phyloP scores from a whole-genome alignment of 371 early-diverging fungal genomes.

The Rhizopus microsporus region DNA sequence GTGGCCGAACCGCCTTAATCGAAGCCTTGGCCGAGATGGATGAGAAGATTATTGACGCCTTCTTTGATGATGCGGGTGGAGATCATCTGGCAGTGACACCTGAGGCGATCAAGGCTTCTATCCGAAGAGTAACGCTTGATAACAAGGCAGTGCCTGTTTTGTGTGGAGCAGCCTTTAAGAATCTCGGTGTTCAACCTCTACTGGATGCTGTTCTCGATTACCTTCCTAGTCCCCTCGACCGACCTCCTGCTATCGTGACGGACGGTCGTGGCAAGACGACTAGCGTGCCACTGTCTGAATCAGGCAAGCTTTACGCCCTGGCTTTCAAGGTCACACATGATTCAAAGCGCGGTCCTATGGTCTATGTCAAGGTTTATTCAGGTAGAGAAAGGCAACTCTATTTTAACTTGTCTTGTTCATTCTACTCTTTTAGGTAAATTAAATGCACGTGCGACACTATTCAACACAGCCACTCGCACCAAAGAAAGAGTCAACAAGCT shows the following conservation, averaged over 20 bases:
- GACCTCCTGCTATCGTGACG: constrained; percentile 65
- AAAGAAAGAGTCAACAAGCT: constrained; percentile 88
- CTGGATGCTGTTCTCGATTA: constrained; percentile 89
- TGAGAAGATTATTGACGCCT: constrained; percentile 80
- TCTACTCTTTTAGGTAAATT: constrained; percentile 46
- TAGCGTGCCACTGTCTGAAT: constrained; percentile 43
- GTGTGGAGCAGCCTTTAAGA: constrained; percentile 88
- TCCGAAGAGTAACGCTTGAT: constrained; percentile 72
- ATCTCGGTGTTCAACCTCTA: constrained; percentile 91
- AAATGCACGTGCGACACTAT: constrained; percentile 65
- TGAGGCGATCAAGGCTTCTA: constrained; percentile 61
- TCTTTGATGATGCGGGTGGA: constrained; percentile 67
- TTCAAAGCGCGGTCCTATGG: constrained; percentile 81
- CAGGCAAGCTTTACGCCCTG: constrained; percentile 74
- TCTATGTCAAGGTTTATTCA: constrained; percentile 93
- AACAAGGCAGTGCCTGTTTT: constrained; percentile 83
- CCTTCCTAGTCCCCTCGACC: constrained; percentile 80
- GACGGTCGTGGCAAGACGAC: constrained; percentile 35
- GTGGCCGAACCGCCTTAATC: constrained; percentile 69
- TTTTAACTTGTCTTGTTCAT: not conserved
- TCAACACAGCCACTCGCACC: constrained; percentile 62
- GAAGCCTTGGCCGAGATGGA: constrained; percentile 88
- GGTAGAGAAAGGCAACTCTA: constrained; percentile 45
- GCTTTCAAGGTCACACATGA: constrained; percentile 95
- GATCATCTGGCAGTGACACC: constrained; percentile 69